These are phyloP conservation scores for Fusarium floridanum DNA, from an alignment of 2,329 filamentous ascomycete species.

Conservation along the genomic window DNA sequence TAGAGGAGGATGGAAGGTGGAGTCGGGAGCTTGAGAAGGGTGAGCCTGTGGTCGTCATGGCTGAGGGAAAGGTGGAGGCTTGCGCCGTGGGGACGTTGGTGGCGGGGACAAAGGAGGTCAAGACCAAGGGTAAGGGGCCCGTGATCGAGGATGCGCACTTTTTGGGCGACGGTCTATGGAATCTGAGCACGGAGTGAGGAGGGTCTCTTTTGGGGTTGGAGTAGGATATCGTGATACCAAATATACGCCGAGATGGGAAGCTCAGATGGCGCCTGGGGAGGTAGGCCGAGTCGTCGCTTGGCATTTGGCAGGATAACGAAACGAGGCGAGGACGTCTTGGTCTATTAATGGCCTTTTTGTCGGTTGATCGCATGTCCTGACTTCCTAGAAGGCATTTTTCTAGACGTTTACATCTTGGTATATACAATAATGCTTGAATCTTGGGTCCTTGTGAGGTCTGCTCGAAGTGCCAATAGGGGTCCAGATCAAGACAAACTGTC, in stretches of 20 bases:
- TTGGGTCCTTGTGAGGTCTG: background rate
- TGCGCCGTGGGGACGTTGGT: conserved; percentile 89
- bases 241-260: conserved; percentile 11
- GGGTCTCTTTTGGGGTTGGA: background rate
- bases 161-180: conserved; percentile 95
- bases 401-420: too few relatives aligned
- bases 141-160: conserved; percentile 96
- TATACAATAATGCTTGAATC: too few relatives aligned
- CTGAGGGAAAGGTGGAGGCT: conserved; percentile 93
- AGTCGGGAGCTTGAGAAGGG: conserved; percentile 80
- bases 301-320: background rate
- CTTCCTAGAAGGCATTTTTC: too few relatives aligned
- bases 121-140: conserved; percentile 92
- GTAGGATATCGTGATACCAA: conserved; percentile 39
- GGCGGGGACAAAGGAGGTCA: conserved; percentile 90
- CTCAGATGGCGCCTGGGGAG: background rate
- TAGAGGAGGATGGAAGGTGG: conserved; percentile 67
- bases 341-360: background rate
- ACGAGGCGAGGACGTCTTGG: background rate
- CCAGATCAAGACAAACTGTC: background rate
- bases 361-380: too few relatives aligned
- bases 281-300: background rate
- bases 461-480: background rate
- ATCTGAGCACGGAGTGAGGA: conserved; percentile 65
- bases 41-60: conserved; percentile 87